Percentiles rank a stretch among this genome's conserved stretches.
phyloP scores from a whole-genome alignment of 2,329 filamentous ascomycete species.

The Cercospora sp. region DNA sequence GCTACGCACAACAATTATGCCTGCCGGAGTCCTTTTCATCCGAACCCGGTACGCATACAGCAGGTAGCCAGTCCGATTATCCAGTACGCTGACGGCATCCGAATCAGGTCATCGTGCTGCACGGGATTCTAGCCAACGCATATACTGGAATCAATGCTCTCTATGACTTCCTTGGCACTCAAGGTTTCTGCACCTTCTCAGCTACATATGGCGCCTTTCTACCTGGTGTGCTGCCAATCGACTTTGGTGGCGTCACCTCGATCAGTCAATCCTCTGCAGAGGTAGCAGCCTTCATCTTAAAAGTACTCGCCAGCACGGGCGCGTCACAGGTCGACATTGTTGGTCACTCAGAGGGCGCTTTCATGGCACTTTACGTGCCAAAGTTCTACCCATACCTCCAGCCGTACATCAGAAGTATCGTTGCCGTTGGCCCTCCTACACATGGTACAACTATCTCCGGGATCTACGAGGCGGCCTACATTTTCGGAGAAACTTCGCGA shows the following conservation, averaged over 20 bases:
- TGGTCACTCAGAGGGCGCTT: conserved; percentile 14
- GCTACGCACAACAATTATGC: conserved; percentile 17
- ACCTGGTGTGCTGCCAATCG: not conserved
- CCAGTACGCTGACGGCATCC: not conserved
- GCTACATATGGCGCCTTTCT: conserved; percentile 6
- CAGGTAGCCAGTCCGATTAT: not conserved
- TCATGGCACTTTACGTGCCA: conserved; percentile 15
- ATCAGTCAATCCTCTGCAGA: conserved; percentile 9
- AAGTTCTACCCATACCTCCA: conserved; percentile 14
- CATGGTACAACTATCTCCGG: conserved; percentile 12
- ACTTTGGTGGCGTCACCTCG: conserved; percentile 4
- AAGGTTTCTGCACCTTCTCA: conserved; percentile 17
- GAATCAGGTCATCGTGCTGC: conserved; percentile 10
- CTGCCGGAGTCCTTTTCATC: conserved; percentile 14
- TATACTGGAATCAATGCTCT: conserved; percentile 6
- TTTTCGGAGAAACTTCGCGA: conserved; percentile 11
- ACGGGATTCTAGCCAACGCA: conserved; percentile 2
- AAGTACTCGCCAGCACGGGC: conserved; percentile 12
- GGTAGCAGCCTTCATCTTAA: conserved; percentile 12
- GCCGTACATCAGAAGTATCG: conserved; percentile 4
- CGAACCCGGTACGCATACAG: conserved; percentile 10
- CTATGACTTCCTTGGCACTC: conserved; percentile 1
- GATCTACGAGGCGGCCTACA: conserved; percentile 13
- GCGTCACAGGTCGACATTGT: conserved; percentile 15
- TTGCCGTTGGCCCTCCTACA: conserved; percentile 14